Base-by-base conservation (phyloP, 495 filamentous ascomycete genomes). In the Cenococcum geophilum region DNA sequence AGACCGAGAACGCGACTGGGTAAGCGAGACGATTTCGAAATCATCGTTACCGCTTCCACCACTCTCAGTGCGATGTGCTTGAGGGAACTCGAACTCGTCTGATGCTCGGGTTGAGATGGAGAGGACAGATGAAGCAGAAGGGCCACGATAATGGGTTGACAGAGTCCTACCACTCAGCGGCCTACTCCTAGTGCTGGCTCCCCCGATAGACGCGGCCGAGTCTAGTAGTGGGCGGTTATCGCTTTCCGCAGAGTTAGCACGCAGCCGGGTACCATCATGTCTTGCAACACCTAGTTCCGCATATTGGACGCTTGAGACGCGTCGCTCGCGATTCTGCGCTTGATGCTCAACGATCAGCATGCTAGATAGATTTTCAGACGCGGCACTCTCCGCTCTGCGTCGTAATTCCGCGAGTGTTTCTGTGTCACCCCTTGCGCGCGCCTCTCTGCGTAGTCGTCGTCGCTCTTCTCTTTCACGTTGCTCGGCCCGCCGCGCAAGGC, bases 221-320 rank as follows among this genome's bases (percentile, higher is more conserved):
- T 82, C 83, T 4, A 96, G 77, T 2, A 96, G 78, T 1, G 89
- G 89, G 14, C 83, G 75, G 14, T 83, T 76, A 68, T 96, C 89
- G 40, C 86, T 89, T 61, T 92, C 90, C 22, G 78, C 78, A 51
- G 89, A 92, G 65, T 86, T 86, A 18, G 89, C 89, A 43, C 93
- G 84, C 57, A 98, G 73, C 14, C 93, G 82, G 0, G 89, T 89
- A 20, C 93, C 93, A 69, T 97, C 93, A 63, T 92, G 91, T 50
- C 91, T 79, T 9, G 89, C 91, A 52, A 95, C 82, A 34, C 93
- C 93, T 11, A 97, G 72, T 10, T 89, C 86, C 5, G 84, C 90
- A 69, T 98, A 98, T 59, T 83, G 85, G 14, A 97, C 93, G 60
- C 83, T 88, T 49, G 89, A 88, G 43, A 96, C 84, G 8, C 90